phyloP scores from a whole-genome alignment of 129 eudicot genomes.

The Saussurea involucrata region DNA sequence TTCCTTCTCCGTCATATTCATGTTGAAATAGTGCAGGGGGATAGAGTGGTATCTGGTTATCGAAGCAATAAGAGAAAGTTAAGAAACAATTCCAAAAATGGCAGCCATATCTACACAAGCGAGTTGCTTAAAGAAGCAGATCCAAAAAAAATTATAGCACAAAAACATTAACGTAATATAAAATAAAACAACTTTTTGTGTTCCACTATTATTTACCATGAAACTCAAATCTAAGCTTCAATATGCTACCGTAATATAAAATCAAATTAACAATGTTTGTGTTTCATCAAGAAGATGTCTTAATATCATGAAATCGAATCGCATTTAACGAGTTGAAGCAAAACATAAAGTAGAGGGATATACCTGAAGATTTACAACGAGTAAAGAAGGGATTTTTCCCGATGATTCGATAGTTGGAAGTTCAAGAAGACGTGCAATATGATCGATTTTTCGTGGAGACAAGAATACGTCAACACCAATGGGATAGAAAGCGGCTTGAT shows the following conservation, averaged over 20 bases:
- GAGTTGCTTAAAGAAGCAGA: not conserved
- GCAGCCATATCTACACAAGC: not conserved
- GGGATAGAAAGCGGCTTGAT: conserved; percentile 73
- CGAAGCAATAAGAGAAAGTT: not conserved
- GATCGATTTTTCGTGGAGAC: conserved; percentile 79
- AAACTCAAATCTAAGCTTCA: too few relatives aligned
- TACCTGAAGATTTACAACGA: conserved; percentile 97
- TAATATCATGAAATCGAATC: not conserved
- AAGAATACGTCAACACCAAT: conserved; percentile 83
- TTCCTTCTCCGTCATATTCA: conserved; percentile 88
- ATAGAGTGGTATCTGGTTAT: conserved; percentile 68
- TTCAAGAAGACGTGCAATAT: conserved; percentile 81
- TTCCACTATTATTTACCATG: too few relatives aligned
- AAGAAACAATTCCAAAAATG: not conserved
- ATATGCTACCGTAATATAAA: too few relatives aligned
- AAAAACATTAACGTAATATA: too few relatives aligned
- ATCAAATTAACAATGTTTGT: not conserved
- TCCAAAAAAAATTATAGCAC: not conserved
- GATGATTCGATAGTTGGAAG: conserved; percentile 61
- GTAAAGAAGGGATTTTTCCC: conserved; percentile 69
- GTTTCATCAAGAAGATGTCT: not conserved
- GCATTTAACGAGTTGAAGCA: conserved; percentile 2
- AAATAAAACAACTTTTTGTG: too few relatives aligned
- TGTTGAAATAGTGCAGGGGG: conserved; percentile 70
- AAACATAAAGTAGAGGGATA: not conserved